Evolutionary conservation across 257 asterid species (phyloP), one percentile per base, ranked within the genome.

Genomic region (Agastache rugosa): DNA sequence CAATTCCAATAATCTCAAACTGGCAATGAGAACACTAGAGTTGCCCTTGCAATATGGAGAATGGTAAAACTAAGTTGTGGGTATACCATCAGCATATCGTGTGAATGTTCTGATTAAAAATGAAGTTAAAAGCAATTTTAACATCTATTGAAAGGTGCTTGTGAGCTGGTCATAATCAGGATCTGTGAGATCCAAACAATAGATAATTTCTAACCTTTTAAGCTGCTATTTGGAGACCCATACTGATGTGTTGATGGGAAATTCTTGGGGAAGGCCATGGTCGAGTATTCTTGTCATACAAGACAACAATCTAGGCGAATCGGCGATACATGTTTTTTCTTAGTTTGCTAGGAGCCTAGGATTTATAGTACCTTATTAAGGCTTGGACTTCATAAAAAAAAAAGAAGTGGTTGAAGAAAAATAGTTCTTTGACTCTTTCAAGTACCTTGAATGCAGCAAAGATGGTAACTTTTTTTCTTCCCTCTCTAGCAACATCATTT

Each of bases 381-480:
- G 37, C 37, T 44, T 25, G 72, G 37, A 25, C 9, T 44, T 45
- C 45, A 53, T 48, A 8, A 66, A 41, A 44, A 42, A 35, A 44
- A 15, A 4, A 25, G 58, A 45, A 11, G 11, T 15, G 35, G 27
- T 8, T n/a, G 29, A 16, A 27, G 45, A 47, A 16, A 31, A 4
- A 31, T 31, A 31, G 34, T 31, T 5, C 29, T 25, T 31, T n/a
- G n/a, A n/a, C n/a, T 31, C 37, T 67, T 47, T 67, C 59, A 29
- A 67, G 60, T 60, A 67, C 42, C 44, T 67, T 47, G 72, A 16
- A 27, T 47, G 72, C 35, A 34, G 34, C 22, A 47, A 67, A 1
- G 39, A 44, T 19, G 60, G 72, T 51, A 51, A 25, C 58, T 51
- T 7, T 8, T 51, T 17, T n/a, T 16, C 55, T 6, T 2, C 9